phyloP scores from a whole-genome alignment of 2,329 filamentous ascomycete genomes.

The Tympanopsis confertula region DNA sequence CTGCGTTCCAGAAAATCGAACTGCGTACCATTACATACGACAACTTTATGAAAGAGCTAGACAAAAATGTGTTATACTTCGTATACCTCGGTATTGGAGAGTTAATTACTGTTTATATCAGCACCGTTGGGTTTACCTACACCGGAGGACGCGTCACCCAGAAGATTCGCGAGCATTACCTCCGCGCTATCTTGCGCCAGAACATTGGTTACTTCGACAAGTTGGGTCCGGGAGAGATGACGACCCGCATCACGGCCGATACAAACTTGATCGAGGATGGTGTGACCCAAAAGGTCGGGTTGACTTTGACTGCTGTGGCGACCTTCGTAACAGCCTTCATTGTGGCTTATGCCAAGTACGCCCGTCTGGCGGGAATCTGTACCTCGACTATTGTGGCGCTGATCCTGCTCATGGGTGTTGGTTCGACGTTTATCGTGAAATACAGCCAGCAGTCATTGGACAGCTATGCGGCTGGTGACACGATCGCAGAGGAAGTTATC shows the following conservation, averaged over 20 bases:
- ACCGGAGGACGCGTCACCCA: conserved; percentile 68
- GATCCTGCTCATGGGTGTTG: conserved; percentile 60
- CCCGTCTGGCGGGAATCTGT: conserved; percentile 85
- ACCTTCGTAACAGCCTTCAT: conserved; percentile 83
- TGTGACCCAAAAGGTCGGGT: conserved; percentile 76
- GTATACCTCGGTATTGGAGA: conserved; percentile 74
- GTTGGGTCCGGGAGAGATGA: conserved; percentile 83
- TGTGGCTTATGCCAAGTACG: conserved; percentile 82
- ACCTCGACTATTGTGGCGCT: conserved; percentile 72
- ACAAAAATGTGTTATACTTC: conserved; percentile 65
- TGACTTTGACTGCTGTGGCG: conserved; percentile 65
- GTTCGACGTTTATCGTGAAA: conserved; percentile 65
- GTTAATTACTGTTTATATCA: conserved; percentile 66
- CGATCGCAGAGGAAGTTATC: conserved; percentile 85
- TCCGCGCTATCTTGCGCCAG: conserved; percentile 72
- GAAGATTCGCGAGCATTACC: conserved; percentile 72
- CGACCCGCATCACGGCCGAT: conserved; percentile 85
- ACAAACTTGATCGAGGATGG: conserved; percentile 90
- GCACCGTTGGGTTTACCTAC: conserved; percentile 83
- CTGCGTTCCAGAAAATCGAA: conserved; percentile 58
- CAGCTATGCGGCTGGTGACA: conserved; percentile 74
- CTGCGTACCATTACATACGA: conserved; percentile 29
- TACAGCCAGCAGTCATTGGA: conserved; percentile 69
- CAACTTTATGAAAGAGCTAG: conserved; percentile 48
- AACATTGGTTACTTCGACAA: conserved; percentile 93